A percentile compares a stretch with the other conserved stretches of the same genome.
These are phyloP conservation scores for Orbilia brochopaga DNA, from an alignment of 2,329 filamentous ascomycete species.

Conservation along the genomic window DNA sequence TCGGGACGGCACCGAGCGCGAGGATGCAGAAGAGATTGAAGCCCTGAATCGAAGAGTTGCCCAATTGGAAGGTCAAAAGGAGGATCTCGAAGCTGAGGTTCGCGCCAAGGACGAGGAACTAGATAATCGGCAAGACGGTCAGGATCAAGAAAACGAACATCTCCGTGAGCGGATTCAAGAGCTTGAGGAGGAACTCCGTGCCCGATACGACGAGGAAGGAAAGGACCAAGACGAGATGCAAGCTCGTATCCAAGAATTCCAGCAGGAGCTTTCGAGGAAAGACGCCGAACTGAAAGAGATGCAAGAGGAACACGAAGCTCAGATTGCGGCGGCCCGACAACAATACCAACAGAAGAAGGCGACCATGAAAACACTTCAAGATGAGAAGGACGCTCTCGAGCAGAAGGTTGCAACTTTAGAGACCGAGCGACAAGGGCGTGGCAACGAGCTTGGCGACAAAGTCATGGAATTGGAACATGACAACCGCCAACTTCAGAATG, in stretches of 20 bases:
- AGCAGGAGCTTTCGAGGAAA: conserved; percentile 35
- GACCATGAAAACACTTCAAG: conserved; percentile 41
- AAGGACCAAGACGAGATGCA: conserved; percentile 30
- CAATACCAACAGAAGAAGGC: conserved; percentile 48
- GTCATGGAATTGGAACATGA: conserved; percentile 67
- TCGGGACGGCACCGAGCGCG: conserved; percentile 57
- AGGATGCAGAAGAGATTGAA: conserved; percentile 55
- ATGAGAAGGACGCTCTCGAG: conserved; percentile 39
- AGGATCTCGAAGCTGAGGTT: conserved; percentile 75
- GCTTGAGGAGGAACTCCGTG: conserved; percentile 62
- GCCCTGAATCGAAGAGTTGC: conserved; percentile 53
- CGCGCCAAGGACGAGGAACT: conserved; percentile 76
- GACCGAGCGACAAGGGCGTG: conserved; percentile 57
- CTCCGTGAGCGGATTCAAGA: conserved; percentile 64
- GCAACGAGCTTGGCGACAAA: conserved; percentile 62
- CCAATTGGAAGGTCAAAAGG: conserved; percentile 72
- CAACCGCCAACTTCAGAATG: conserved; percentile 63
- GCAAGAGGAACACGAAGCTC: conserved; percentile 36
- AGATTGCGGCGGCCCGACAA: conserved; percentile 36
- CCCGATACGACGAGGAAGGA: conserved; percentile 52
- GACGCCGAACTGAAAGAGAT: conserved; percentile 38
- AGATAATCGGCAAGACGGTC: conserved; percentile 62
- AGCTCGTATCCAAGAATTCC: conserved; percentile 29
- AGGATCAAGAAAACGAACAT: conserved; percentile 64
- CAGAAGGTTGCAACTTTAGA: conserved; percentile 28